Conservation (phyloP, 768 basidiomycete genomes). For the Serendipita sp. region DNA sequence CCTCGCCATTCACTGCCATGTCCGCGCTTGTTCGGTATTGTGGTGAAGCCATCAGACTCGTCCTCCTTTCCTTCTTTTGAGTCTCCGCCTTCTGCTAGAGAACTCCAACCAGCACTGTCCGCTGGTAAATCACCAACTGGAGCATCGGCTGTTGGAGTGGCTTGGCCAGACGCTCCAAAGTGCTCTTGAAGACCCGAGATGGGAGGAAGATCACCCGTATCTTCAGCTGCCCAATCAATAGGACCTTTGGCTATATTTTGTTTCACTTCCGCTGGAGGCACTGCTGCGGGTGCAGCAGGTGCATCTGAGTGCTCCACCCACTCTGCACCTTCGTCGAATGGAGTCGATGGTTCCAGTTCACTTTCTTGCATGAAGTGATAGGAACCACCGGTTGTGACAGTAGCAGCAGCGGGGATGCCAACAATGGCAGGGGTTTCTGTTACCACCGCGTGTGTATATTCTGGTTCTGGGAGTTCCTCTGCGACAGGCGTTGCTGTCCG, state of each 20-base stretch:
- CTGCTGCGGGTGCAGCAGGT: conserved; percentile 13
- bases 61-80: conserved; percentile 13
- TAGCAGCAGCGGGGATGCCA: conserved; percentile 13
- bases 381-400: conserved; percentile 24
- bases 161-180: conserved; percentile 58
- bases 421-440: background rate
- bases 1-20: conserved; percentile 27
- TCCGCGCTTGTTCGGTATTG: conserved; percentile 14
- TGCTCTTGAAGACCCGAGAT: conserved; percentile 60
- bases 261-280: conserved; percentile 11
- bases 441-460: background rate
- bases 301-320: conserved; percentile 38
- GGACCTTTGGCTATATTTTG: conserved; percentile 12
- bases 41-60: conserved; percentile 11
- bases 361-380: conserved; percentile 75
- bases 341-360: conserved; percentile 40
- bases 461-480: background rate
- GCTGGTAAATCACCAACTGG: conserved; percentile 9
- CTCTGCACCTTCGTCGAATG: conserved; percentile 38
- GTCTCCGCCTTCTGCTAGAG: conserved; percentile 21
- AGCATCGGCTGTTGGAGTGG: conserved; percentile 33
- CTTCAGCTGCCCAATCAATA: conserved; percentile 66
- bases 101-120: conserved; percentile 44
- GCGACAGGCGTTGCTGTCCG: conserved; percentile 3
- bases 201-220: conserved; percentile 65